Evolutionary conservation across 352 stramenopile genomes (phyloP).

Genomic region (Chrysophaeum taylorii): DNA sequence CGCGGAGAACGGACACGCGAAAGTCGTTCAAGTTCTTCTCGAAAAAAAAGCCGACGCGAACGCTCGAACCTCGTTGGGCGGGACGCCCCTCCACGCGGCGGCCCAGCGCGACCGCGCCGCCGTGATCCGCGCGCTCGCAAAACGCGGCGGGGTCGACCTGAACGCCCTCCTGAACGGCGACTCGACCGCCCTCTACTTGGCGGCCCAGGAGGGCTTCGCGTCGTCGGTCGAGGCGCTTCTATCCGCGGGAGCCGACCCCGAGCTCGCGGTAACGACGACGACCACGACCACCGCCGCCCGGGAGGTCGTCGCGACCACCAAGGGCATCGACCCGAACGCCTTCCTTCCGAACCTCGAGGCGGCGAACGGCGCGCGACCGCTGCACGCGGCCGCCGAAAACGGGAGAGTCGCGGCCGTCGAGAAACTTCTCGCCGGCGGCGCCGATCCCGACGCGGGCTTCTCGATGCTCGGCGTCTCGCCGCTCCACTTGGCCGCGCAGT

Average conservation of each 20-base stretch:
- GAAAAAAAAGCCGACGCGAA: not conserved
- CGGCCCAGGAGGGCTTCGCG: conserved; percentile 2
- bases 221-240: not conserved
- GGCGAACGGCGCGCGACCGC: conserved; percentile 19
- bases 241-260: not conserved
- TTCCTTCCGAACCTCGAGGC: conserved; percentile 15
- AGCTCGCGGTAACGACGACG: not conserved
- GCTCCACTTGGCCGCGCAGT: conserved; percentile 16
- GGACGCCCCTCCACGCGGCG: not conserved
- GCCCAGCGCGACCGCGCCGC: not conserved
- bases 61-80: not conserved
- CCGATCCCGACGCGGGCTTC: not conserved
- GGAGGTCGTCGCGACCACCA: not conserved
- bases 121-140: not conserved
- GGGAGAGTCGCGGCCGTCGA: not conserved
- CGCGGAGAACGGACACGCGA: not conserved
- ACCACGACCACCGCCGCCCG: not conserved
- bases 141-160: not conserved
- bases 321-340: too few relatives aligned
- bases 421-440: conserved; percentile 12
- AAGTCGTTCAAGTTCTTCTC: too few relatives aligned
- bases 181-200: not conserved
- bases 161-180: conserved; percentile 1
- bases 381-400: conserved; percentile 23
- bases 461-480: conserved; percentile 22